Base-by-base conservation (phyloP, 2,329 filamentous ascomycete genomes). In the Stemphylium beticola region DNA sequence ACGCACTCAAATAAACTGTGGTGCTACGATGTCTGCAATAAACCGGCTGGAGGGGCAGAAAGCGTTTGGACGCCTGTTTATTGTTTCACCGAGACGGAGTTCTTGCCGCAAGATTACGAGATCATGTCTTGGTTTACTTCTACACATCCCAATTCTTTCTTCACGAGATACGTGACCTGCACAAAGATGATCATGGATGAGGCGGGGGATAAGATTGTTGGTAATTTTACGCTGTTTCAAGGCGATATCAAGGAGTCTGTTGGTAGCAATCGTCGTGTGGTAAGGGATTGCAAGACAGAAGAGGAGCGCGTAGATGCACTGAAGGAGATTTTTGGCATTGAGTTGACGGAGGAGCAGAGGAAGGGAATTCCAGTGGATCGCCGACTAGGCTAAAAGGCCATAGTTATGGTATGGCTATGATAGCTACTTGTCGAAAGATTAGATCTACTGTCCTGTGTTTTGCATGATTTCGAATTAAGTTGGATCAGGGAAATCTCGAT, bases 121-220 rank as follows among this genome's bases (percentile, higher is more conserved):
- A 53, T 67, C 24, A 65, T 67, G 61, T 65, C 61, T 5, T 65
- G 60, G 57, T 65, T 53, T 33, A 67, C 64, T 6, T 65, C 62
- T 24, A 64, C 62, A 12, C 38, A 61, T 17, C 22, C 31, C 11
- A 56, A 10, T 2, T 62, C 51, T 0, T 67, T 63, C 43, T 67
- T 65, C 14, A 65, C 61, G 1, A 49, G 24, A 24, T 57, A 49
- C 39, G 46, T 67, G 10, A 65, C 58, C 2, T 53, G 54, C 31
- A 63, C 50, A 0, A 53, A 18, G 18, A 59, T 61, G 53, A 14
- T 63, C 4, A 57, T 61, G 50, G 53, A 59, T 24, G 48, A 59
- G 14, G 34, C 38, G 0, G 3, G 42, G 3, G 50, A 57, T n/a
- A 43, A 22, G 5, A 54, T 61, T 10, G 32, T 61, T 6, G 57